Base-by-base conservation (phyloP, 1,284 basidiomycete genomes). In the Microbotryum saponariae region DNA sequence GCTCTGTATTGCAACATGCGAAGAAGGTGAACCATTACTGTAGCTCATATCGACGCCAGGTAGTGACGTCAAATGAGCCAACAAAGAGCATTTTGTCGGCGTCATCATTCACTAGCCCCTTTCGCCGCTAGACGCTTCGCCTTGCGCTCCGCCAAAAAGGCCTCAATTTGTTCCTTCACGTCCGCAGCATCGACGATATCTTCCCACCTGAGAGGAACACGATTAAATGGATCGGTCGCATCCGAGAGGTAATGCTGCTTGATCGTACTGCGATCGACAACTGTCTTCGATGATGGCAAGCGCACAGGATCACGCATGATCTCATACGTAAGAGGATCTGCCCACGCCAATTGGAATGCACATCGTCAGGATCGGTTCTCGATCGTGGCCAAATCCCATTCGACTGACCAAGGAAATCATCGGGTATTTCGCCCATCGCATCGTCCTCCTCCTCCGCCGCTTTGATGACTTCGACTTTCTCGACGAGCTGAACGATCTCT, bases 291-390 rank as follows among this genome's bases (percentile, higher is more conserved):
- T 0, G 88, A 85, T 0, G 96, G 96, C 54, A 99, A 77, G 49
- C 85, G 83, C 62, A 98, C 94, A 1, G 96, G 96, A 74, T 98
- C 91, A 62, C 85, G 86, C 96, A 99, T 99, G 61, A 99, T 73
- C 1, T 90, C 91, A 68, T 83, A 88, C 86, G 96, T 92, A 66
- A 97, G 79, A 1, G 91, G 90, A 75, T 96, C 91, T 94, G 70
- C 6, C 29, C 27, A 9, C 37, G 23, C 73, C 16, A 10, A 6
- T 59, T 83, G 56, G 14, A 16, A 42, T 16, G 12, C 12, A 42
- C 37, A 14, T 42, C 14, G 37, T 42, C 37, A 42, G 37, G 16
- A 14, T 42, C 37, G 37, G 37, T 42, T 14, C 37, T 12, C 2
- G 16, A 5, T 42, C 37, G 37, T 42, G 37, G 37, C 37, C 14